A percentile compares a stretch with the other conserved stretches of the same genome.
These are phyloP conservation scores for Triticum turgidum DNA, from an alignment of 176 grass and related monocot genomes.

Conservation along the genomic window DNA sequence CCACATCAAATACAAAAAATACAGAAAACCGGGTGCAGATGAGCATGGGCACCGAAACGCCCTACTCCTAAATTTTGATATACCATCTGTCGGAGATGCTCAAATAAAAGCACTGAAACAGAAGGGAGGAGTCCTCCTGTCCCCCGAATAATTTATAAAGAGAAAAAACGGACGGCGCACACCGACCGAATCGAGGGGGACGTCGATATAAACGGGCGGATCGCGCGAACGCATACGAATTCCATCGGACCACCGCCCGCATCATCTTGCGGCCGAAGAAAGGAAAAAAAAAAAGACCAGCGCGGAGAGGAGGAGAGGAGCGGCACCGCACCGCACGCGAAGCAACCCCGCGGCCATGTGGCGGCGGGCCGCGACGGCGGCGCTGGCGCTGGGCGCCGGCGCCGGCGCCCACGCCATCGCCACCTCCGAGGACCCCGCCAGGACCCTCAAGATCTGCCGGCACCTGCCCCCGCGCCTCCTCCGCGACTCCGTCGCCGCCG, in stretches of 20 bases:
- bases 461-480: constrained; percentile 79
- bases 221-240: constrained; percentile 23
- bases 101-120: too few relatives aligned
- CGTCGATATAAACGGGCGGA: constrained; percentile 31
- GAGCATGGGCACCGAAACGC: too few relatives aligned
- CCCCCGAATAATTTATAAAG: too few relatives aligned
- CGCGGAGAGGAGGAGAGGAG: background rate
- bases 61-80: too few relatives aligned
- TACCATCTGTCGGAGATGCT: too few relatives aligned
- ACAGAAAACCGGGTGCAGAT: too few relatives aligned
- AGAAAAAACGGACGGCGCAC: too few relatives aligned
- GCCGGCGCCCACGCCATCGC: constrained; percentile 46
- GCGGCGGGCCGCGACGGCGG: constrained; percentile 37
- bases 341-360: constrained; percentile 41
- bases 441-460: constrained; percentile 62
- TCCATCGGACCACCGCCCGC: background rate
- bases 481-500: constrained; percentile 67
- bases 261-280: constrained; percentile 42
- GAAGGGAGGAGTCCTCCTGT: too few relatives aligned
- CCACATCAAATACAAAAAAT: too few relatives aligned
- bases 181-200: background rate
- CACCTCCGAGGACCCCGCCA: constrained; percentile 56
- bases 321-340: background rate
- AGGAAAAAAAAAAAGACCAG: background rate
- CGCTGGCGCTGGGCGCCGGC: constrained; percentile 47